Evolutionary conservation across 2,329 filamentous ascomycete genomes (phyloP).

Genomic region (Colletotrichum euphorbiae): DNA sequence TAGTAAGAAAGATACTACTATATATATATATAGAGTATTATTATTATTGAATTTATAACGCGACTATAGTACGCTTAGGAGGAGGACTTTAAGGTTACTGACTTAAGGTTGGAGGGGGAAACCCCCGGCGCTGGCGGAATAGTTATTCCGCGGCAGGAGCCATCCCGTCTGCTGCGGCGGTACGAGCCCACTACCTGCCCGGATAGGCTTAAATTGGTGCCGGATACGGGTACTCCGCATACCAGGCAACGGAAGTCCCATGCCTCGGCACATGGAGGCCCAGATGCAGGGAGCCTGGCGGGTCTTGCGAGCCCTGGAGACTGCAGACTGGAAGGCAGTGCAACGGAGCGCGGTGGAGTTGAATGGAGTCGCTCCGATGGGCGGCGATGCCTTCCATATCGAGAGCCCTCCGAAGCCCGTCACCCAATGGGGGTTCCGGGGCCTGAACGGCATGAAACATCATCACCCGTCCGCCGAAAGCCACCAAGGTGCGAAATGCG

Average conservation of each 20-base stretch:
- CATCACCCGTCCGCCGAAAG: constrained; percentile 14
- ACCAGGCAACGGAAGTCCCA: not conserved
- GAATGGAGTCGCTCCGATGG: constrained; percentile 34
- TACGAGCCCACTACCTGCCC: no score
- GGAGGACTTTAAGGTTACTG: no score
- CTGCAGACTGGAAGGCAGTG: constrained; percentile 32
- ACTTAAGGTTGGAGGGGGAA: no score
- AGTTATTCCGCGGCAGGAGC: no score
- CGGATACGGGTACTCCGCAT: no score
- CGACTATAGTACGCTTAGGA: no score
- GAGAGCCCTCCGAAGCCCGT: constrained; percentile 23
- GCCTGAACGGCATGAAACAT: constrained; percentile 32
- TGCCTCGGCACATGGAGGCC: constrained; percentile 26
- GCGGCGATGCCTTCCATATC: constrained; percentile 33
- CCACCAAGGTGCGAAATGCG: constrained; percentile 17
- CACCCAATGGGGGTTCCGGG: constrained; percentile 12
- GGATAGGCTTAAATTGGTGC: no score
- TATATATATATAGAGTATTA: no score
- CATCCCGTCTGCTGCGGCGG: no score
- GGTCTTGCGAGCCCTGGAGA: constrained; percentile 22
- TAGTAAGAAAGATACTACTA: no score
- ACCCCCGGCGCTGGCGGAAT: no score
- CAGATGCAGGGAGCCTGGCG: not conserved
- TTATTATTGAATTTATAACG: no score
- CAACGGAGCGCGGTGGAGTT: constrained; percentile 32